Conservation (phyloP, 192 early-diverging fungal genomes). For the Mortierella antarctica region DNA sequence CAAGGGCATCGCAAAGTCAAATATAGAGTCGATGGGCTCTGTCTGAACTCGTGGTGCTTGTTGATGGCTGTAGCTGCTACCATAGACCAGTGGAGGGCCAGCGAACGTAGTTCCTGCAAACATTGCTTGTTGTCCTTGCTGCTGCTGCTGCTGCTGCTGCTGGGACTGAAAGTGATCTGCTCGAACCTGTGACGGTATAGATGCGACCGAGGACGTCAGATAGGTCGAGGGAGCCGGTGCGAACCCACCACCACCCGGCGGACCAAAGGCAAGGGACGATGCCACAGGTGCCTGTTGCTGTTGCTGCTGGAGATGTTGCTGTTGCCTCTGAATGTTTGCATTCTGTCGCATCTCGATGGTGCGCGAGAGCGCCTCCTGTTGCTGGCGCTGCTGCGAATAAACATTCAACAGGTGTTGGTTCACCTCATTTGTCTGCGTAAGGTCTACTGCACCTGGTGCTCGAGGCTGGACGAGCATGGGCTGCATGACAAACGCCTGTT, state of each 20-base stretch:
- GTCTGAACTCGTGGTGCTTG: slow-evolving; percentile 3
- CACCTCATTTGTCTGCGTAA: neutral
- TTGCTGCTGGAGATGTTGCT: slow-evolving; percentile 33
- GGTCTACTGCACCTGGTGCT: neutral
- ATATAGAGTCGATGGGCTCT: slow-evolving; percentile 35
- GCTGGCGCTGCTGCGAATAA: slow-evolving; percentile 37
- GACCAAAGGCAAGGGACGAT: slow-evolving; percentile 34
- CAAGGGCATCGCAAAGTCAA: slow-evolving; percentile 50
- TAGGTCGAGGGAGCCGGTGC: neutral
- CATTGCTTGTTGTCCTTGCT: slow-evolving; percentile 5
- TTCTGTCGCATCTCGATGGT: slow-evolving; percentile 31
- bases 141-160: slow-evolving; percentile 31
- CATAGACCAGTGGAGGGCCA: slow-evolving; percentile 32
- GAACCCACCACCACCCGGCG: slow-evolving; percentile 12
- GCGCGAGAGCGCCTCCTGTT: slow-evolving; percentile 23
- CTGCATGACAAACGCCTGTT: slow-evolving; percentile 9
- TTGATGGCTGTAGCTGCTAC: slow-evolving; percentile 15
- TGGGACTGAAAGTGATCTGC: slow-evolving; percentile 11
- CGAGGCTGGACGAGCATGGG: slow-evolving; percentile 12
- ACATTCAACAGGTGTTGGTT: slow-evolving; percentile 28
- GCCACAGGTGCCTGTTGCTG: slow-evolving; percentile 20
- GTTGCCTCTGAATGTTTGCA: slow-evolving; percentile 32
- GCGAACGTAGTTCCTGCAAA: slow-evolving; percentile 15
- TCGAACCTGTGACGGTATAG: slow-evolving; percentile 5
- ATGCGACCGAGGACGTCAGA: neutral